These are phyloP conservation scores for Parastagonospora nodorum DNA, from an alignment of 2,329 filamentous ascomycete genomes.

Conservation along the genomic window DNA sequence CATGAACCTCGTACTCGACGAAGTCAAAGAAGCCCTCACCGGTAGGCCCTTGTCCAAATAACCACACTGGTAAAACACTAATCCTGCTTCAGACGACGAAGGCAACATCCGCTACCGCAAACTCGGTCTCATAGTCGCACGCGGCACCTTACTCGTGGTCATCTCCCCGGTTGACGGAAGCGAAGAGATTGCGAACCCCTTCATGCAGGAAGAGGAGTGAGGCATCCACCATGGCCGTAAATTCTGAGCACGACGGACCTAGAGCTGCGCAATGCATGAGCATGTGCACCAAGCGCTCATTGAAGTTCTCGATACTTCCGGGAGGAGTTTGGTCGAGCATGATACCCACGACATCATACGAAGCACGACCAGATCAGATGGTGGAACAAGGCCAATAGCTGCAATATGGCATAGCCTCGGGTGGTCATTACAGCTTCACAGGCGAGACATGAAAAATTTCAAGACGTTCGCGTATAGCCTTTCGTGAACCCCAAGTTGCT, in stretches of 20 bases:
- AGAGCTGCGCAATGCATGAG: background rate
- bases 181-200: constrained; percentile 95
- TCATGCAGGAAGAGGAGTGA: constrained; percentile 68
- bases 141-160: constrained; percentile 89
- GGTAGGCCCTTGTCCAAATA: constrained; percentile 60
- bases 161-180: constrained; percentile 93
- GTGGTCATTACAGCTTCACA: no score
- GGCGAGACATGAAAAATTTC: no score
- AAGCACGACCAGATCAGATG: background rate
- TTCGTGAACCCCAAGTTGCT: no score
- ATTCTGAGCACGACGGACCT: no score
- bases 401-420: background rate
- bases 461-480: no score
- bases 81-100: constrained; percentile 74
- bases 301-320: no score
- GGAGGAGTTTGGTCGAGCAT: background rate
- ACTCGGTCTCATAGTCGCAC: constrained; percentile 83
- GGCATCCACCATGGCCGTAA: background rate
- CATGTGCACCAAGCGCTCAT: background rate
- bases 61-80: background rate
- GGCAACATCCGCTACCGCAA: constrained; percentile 82
- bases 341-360: constrained; percentile 7
- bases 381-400: background rate
- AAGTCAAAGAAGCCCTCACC: constrained; percentile 87
- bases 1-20: constrained; percentile 96